A percentile compares a stretch with the other conserved stretches of the same genome.
phyloP scores from a whole-genome alignment of 2,329 filamentous ascomycete genomes.

The Diaporthe humulicola region DNA sequence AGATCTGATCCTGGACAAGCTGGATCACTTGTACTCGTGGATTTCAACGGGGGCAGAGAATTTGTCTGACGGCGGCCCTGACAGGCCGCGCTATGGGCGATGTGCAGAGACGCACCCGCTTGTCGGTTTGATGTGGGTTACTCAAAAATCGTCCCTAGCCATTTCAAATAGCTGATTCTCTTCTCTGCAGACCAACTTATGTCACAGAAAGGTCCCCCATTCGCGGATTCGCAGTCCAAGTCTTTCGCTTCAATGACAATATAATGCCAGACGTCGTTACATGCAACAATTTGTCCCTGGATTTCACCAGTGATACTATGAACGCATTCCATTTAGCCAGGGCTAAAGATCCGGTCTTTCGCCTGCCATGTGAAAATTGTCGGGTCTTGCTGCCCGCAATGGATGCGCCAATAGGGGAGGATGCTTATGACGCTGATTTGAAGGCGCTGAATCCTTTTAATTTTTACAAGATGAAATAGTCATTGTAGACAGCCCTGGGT shows the following conservation, averaged over 20 bases:
- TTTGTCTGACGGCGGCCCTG: not conserved
- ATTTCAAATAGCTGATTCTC: not conserved
- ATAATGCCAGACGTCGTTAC: not conserved
- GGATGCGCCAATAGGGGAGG: not conserved
- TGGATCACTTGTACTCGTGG: not conserved
- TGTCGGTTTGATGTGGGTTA: not conserved
- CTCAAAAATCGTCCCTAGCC: not conserved
- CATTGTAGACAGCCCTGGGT: not conserved
- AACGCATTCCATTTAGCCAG: not conserved
- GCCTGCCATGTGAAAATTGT: not conserved
- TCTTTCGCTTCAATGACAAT: not conserved
- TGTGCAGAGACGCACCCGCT: not conserved
- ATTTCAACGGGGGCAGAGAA: not conserved
- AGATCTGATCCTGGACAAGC: not conserved
- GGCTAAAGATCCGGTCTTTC: not conserved
- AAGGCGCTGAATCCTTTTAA: not conserved
- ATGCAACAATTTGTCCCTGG: not conserved
- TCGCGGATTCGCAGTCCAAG: not conserved
- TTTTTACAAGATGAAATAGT: not conserved
- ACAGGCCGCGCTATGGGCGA: not conserved
- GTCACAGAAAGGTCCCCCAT: not conserved
- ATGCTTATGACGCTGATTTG: not conserved
- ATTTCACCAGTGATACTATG: not conserved
- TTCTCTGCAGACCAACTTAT: not conserved
- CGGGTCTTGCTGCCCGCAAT: not conserved